A percentile compares a stretch with the other conserved stretches of the same genome.
These are phyloP conservation scores for Colletotrichum cereale DNA, from an alignment of 2,329 filamentous ascomycete genomes.

Conservation along the genomic window DNA sequence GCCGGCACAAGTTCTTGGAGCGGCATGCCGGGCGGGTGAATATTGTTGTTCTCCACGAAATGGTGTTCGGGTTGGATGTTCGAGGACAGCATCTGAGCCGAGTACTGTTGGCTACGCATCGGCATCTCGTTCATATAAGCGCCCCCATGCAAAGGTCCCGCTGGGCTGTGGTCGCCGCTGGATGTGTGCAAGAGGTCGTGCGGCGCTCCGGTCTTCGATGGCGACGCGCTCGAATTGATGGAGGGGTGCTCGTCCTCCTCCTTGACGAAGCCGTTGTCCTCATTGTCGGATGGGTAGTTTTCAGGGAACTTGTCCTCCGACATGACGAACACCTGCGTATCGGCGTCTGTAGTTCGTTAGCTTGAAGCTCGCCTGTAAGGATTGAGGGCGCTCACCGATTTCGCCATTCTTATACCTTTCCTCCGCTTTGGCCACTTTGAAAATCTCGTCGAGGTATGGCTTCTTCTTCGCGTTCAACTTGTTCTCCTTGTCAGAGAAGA, in stretches of 20 bases:
- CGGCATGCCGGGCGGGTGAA: conserved; percentile 53
- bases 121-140: conserved; percentile 59
- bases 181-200: conserved; percentile 53
- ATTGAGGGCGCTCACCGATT: conserved; percentile 61
- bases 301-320: conserved; percentile 65
- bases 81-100: conserved; percentile 55
- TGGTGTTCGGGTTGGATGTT: conserved; percentile 56
- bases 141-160: conserved; percentile 48
- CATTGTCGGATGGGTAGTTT: conserved; percentile 61
- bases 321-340: conserved; percentile 63
- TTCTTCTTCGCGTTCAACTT: conserved; percentile 67
- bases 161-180: conserved; percentile 53
- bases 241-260: conserved; percentile 58
- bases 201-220: conserved; percentile 50
- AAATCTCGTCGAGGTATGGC: conserved; percentile 70
- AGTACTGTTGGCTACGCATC: conserved; percentile 56
- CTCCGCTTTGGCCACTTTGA: conserved; percentile 69
- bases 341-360: conserved; percentile 55
- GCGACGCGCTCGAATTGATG: conserved; percentile 51
- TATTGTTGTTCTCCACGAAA: conserved; percentile 55
- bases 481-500: conserved; percentile 68
- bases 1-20: conserved; percentile 61
- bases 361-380: not conserved
- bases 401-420: conserved; percentile 68
- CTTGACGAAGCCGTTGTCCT: conserved; percentile 55